A percentile compares a stretch with the other conserved stretches of the same genome.
phyloP scores from a whole-genome alignment of 495 filamentous ascomycete species.

The Aspergillus homomorphus region DNA sequence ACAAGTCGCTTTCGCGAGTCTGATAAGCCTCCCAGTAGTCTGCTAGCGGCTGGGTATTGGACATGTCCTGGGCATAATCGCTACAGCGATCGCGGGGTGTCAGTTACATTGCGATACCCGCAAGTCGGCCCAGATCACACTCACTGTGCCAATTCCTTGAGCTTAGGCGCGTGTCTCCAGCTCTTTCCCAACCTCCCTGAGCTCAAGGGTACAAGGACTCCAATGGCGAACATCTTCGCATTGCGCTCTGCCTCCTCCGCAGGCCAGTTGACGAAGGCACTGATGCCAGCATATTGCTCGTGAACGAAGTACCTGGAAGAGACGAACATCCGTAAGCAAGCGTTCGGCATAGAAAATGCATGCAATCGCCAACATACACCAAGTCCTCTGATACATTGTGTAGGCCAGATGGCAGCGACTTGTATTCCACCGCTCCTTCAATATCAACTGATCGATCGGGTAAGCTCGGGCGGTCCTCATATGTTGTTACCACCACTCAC shows the following conservation, averaged over 20 bases:
- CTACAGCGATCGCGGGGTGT: conserved; percentile 14
- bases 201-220: conserved; percentile 79
- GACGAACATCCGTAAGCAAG: not conserved
- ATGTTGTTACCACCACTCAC: conserved; percentile 33
- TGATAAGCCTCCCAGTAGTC: conserved; percentile 76
- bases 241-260: conserved; percentile 75
- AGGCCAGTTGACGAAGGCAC: conserved; percentile 85
- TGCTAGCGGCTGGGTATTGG: conserved; percentile 59
- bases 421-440: conserved; percentile 90
- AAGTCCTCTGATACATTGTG: conserved; percentile 87
- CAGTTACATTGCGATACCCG: not conserved
- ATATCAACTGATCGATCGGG: conserved; percentile 60
- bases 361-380: conserved; percentile 50
- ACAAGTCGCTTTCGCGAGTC: conserved; percentile 44
- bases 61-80: conserved; percentile 35
- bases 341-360: not conserved
- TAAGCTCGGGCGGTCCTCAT: conserved; percentile 18
- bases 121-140: conserved; percentile 9
- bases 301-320: conserved; percentile 77
- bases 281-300: conserved; percentile 79
- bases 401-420: conserved; percentile 86
- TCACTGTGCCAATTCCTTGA: conserved; percentile 73
- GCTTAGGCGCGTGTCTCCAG: conserved; percentile 78
- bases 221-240: conserved; percentile 89
- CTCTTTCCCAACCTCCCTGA: conserved; percentile 82